Conservation (phyloP, 805 yeast genomes). For the Torulaspora delbrueckii region DNA sequence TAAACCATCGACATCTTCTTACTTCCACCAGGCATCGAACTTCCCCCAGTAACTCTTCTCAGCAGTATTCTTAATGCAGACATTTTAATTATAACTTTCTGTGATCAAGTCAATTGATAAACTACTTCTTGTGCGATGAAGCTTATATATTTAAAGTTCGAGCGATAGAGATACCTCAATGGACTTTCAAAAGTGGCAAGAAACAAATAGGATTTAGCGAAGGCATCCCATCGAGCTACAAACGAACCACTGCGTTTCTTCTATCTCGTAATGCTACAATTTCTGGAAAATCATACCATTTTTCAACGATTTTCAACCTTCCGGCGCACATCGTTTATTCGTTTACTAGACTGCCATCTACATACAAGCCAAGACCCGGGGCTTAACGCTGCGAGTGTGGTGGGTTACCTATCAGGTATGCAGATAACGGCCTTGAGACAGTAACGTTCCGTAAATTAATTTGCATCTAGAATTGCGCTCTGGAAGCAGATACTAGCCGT, state of each 20-base stretch:
- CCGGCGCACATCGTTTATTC: conserved; percentile 1
- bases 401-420: neutral
- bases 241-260: neutral
- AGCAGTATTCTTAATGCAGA: neutral
- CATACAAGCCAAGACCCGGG: neutral
- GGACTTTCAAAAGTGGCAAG: neutral
- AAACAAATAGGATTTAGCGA: neutral
- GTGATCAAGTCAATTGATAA: neutral
- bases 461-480: neutral
- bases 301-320: neutral
- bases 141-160: neutral
- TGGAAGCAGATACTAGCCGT: neutral
- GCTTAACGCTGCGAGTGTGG: neutral
- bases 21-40: neutral
- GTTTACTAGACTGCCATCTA: conserved; percentile 1
- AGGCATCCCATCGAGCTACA: neutral
- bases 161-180: neutral
- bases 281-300: conserved; percentile 2
- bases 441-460: neutral
- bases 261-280: neutral
- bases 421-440: neutral
- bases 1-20: conserved; percentile 15
- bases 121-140: no score
- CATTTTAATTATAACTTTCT: neutral
- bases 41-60: neutral